phyloP scores from a whole-genome alignment of 2,329 filamentous ascomycete species.

The Plenodomus biglobosus region DNA sequence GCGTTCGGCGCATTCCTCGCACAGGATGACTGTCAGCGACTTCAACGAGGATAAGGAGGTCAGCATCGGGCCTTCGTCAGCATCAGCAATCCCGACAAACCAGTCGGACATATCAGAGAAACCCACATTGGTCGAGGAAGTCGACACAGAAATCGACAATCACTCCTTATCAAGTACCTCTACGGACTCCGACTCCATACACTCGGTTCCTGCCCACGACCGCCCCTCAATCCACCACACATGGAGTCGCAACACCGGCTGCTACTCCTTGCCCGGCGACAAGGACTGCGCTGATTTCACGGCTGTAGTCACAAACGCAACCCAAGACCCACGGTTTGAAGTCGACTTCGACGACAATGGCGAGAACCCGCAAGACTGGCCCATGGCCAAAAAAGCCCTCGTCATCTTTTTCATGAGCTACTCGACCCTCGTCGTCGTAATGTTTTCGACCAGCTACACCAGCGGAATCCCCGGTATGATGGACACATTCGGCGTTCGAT shows the following conservation, averaged over 20 bases:
- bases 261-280: conserved; percentile 29
- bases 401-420: conserved; percentile 59
- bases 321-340: conserved; percentile 64
- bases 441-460: conserved; percentile 77
- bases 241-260: conserved; percentile 38
- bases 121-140: conserved; percentile 7
- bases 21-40: conserved; percentile 8
- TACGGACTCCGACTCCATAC: not conserved
- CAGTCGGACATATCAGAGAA: conserved; percentile 6
- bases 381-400: conserved; percentile 58
- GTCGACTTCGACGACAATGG: conserved; percentile 66
- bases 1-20: not conserved
- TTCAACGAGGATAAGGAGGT: conserved; percentile 12
- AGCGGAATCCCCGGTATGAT: conserved; percentile 69
- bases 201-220: conserved; percentile 20
- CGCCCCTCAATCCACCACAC: conserved; percentile 35
- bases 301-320: conserved; percentile 41
- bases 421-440: conserved; percentile 54
- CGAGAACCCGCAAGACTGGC: conserved; percentile 70
- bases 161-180: conserved; percentile 24
- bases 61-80: conserved; percentile 2
- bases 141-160: conserved; percentile 20
- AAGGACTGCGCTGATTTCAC: conserved; percentile 29
- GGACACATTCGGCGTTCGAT: conserved; percentile 62
- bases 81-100: not conserved